These are phyloP conservation scores for Colletotrichum cereale DNA, from an alignment of 2,329 filamentous ascomycete species.

Conservation along the genomic window DNA sequence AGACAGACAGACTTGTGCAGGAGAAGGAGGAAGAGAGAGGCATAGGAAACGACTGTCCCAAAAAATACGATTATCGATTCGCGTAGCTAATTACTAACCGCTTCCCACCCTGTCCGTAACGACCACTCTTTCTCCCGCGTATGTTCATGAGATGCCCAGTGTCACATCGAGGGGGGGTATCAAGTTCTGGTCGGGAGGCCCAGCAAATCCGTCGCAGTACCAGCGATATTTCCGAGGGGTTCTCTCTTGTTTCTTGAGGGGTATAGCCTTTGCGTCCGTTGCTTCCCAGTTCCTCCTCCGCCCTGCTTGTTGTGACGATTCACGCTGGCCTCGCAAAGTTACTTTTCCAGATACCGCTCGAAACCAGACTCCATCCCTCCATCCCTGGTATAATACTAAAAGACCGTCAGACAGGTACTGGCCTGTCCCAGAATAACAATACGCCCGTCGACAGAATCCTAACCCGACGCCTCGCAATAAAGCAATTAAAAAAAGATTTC, in stretches of 20 bases:
- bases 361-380: slow-evolving; percentile 30
- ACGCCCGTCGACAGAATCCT: slow-evolving; percentile 19
- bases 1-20: neutral
- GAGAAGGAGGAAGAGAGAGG: neutral
- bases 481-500: slow-evolving; percentile 27
- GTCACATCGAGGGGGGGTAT: slow-evolving; percentile 13
- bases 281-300: neutral
- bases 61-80: slow-evolving; percentile 26
- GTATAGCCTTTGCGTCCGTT: slow-evolving; percentile 4
- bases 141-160: slow-evolving; percentile 5
- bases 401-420: slow-evolving; percentile 25
- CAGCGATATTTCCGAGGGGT: slow-evolving; percentile 10
- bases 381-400: slow-evolving; percentile 37
- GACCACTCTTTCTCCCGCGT: slow-evolving; percentile 6
- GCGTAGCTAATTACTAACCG: slow-evolving; percentile 11
- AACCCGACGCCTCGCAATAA: slow-evolving; percentile 37
- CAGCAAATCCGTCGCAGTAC: slow-evolving; percentile 15
- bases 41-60: neutral
- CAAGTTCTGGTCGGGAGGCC: slow-evolving; percentile 14
- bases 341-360: slow-evolving; percentile 13
- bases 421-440: slow-evolving; percentile 11
- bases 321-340: neutral
- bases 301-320: neutral
- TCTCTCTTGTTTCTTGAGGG: slow-evolving; percentile 13
- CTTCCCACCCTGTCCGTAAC: neutral